These are phyloP conservation scores for Suillus cothurnatus DNA, from an alignment of 768 basidiomycete genomes.

Conservation along the genomic window DNA sequence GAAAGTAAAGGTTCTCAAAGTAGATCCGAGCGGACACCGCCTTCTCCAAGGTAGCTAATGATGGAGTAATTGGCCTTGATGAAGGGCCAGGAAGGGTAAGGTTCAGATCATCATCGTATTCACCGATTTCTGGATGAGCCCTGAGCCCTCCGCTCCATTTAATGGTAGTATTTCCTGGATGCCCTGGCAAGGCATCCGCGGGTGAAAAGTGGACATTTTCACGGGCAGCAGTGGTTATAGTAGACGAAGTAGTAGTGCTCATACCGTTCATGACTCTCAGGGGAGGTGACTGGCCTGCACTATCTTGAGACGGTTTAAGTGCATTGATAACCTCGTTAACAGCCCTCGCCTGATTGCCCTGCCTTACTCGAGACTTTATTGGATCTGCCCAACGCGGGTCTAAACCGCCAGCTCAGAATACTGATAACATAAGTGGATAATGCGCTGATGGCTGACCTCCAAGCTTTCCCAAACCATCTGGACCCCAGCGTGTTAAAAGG, in stretches of 20 bases:
- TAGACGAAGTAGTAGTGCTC: slow-evolving; percentile 68
- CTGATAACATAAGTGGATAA: slow-evolving; percentile 19
- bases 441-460: slow-evolving; percentile 58
- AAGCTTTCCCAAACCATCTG: slow-evolving; percentile 85
- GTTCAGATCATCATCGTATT: slow-evolving; percentile 47
- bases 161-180: slow-evolving; percentile 60
- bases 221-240: slow-evolving; percentile 73
- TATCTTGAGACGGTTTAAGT: slow-evolving; percentile 57
- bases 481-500: slow-evolving; percentile 84
- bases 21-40: slow-evolving; percentile 91
- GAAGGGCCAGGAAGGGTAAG: slow-evolving; percentile 18
- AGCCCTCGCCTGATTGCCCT: slow-evolving; percentile 66
- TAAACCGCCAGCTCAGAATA: slow-evolving; percentile 36
- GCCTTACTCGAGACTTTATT: slow-evolving; percentile 77
- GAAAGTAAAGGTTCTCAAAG: slow-evolving; percentile 91
- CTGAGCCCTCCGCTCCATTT: slow-evolving; percentile 62
- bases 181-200: slow-evolving; percentile 52
- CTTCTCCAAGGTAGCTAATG: slow-evolving; percentile 89
- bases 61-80: slow-evolving; percentile 70
- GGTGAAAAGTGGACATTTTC: slow-evolving; percentile 60
- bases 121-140: slow-evolving; percentile 67
- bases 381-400: slow-evolving; percentile 89
- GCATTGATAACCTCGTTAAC: slow-evolving; percentile 79
- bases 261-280: slow-evolving; percentile 82
- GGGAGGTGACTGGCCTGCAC: slow-evolving; percentile 44